Evolutionary conservation across 176 grass and related monocot genomes (phyloP).

Genomic region (Microstegium vimineum): DNA sequence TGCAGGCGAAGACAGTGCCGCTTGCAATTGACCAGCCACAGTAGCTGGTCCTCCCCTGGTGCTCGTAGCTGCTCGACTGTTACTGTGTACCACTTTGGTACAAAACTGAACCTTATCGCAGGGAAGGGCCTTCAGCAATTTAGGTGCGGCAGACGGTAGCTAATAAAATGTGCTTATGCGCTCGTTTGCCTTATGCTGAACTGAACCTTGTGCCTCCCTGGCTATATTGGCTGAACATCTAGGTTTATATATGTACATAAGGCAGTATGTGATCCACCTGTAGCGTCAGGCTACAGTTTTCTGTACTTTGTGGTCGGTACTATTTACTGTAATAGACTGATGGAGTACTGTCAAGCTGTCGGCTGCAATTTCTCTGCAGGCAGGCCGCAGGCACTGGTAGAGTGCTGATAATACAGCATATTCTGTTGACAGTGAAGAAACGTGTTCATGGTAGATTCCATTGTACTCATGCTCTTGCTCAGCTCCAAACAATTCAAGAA

Average conservation of each 20-base stretch:
- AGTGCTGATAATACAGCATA: neutral
- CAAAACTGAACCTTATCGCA: neutral
- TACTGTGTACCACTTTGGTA: neutral
- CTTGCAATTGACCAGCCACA: slow-evolving; percentile 54
- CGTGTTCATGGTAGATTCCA: neutral
- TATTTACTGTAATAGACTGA: neutral
- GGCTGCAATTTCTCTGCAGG: neutral
- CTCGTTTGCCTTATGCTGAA: neutral
- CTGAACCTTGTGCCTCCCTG: neutral
- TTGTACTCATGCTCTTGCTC: neutral
- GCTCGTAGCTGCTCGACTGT: neutral
- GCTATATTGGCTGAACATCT: slow-evolving; percentile 18
- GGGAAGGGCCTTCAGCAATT: neutral
- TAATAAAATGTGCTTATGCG: slow-evolving; percentile 9
- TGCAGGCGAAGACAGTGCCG: slow-evolving; percentile 73
- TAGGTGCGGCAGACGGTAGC: neutral
- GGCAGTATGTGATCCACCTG: neutral
- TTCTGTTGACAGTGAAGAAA: neutral
- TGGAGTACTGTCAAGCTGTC: neutral
- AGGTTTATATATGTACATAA: slow-evolving; percentile 1
- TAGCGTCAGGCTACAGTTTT: neutral
- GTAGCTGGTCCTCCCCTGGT: neutral
- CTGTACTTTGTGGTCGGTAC: neutral
- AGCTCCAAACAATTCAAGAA: neutral
- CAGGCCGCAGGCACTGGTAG: neutral